Percentiles rank a stretch among this genome's conserved stretches.
Evolutionary conservation across 2,329 filamentous ascomycete genomes (phyloP).

Genomic region (Colletotrichum theobromicola): DNA sequence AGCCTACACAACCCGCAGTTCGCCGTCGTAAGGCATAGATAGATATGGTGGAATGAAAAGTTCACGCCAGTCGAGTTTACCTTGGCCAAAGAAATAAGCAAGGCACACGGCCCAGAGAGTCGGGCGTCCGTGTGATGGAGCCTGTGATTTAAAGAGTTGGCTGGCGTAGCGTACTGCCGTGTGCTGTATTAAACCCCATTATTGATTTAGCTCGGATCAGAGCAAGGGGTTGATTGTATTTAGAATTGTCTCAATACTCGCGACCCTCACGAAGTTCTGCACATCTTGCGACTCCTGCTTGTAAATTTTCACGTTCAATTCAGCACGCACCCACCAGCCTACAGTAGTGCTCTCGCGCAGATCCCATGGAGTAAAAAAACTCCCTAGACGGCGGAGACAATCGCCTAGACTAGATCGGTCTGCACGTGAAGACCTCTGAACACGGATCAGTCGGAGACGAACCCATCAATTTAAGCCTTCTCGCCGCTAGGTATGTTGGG

Average conservation of each 20-base stretch:
- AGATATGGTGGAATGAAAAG: not conserved
- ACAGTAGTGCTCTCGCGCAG: not conserved
- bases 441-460: not conserved
- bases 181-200: not conserved
- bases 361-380: not conserved
- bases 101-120: not conserved
- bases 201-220: not conserved
- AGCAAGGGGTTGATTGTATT: not conserved
- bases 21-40: slow-evolving; percentile 35
- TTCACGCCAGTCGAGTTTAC: not conserved
- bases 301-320: not conserved
- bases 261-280: not conserved
- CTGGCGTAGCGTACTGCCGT: not conserved
- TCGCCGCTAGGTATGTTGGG: not conserved
- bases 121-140: not conserved
- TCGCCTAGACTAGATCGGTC: not conserved
- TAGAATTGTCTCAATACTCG: not conserved
- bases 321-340: not conserved
- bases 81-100: no score
- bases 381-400: not conserved
- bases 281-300: not conserved
- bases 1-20: slow-evolving; percentile 22
- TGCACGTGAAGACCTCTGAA: not conserved
- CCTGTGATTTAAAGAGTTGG: not conserved
- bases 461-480: not conserved